Evolutionary conservation across 2,329 filamentous ascomycete genomes (phyloP), one percentile per base, ranked within the genome.

Genomic region (Pleurostoma richardsiae): DNA sequence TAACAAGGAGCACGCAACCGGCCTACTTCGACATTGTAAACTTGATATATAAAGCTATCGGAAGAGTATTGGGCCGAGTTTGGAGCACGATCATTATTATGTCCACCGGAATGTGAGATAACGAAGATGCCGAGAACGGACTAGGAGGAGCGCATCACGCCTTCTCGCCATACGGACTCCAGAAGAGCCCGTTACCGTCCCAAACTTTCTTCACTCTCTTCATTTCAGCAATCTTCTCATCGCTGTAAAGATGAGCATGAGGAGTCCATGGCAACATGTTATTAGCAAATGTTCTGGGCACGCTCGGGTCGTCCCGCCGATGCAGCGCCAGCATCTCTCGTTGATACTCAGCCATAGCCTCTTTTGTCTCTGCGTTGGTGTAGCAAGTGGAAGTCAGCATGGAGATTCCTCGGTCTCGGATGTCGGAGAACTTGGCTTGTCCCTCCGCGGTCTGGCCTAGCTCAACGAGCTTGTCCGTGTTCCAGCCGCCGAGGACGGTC

Each of bases 131-230:
- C 19, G 19, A 19, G 19, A 19, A 19, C 19, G 19, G 19, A 19
- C 19, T 19, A 19, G 19, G 19, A 19, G 19, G 19, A 19, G 33
- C 33, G 8, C 33, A 36, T 8, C 11, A 41, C 29, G 26, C 29
- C 42, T 19, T 45, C 33, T 29, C 41, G 6, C 41, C 41, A 30
- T 47, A 48, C 4, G 45, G 49, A 38, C 45, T 59, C 59, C 59
- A 62, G 43, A 63, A 63, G 0, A 62, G 10, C 0, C 50, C 48
- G 1, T 56, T 50, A 4, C 41, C 11, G 45, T 63, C 59, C 59
- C 59, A 63, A 5, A 28, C 36, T 40, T 19, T 31, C 45, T 61
- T 59, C 5, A 56, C 40, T n/a, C 33, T 44, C 30, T 10, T 52
- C 27, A 60, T 19, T 39, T 53, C 46, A 5, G 40, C 46, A 29